These are phyloP conservation scores for Hanseniaspora thailandica DNA, from an alignment of 805 yeast genomes.

Conservation along the genomic window DNA sequence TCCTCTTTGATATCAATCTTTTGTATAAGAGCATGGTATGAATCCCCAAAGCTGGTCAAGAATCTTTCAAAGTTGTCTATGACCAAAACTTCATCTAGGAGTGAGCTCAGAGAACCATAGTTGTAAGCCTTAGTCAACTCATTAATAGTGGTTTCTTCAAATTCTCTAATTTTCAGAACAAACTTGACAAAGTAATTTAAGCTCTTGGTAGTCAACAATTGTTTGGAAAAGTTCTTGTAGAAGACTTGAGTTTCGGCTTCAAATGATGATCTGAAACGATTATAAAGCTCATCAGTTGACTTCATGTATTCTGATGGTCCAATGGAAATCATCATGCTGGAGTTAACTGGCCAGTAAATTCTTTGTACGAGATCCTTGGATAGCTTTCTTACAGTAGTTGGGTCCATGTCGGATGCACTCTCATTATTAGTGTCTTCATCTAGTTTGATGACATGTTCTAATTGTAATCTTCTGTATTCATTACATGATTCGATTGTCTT, in stretches of 20 bases:
- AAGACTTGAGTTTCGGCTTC: slow-evolving; percentile 31
- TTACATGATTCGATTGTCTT: slow-evolving; percentile 70
- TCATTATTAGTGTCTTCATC: not conserved
- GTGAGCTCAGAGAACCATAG: slow-evolving; percentile 44
- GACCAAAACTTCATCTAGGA: slow-evolving; percentile 50
- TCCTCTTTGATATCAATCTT: slow-evolving; percentile 46
- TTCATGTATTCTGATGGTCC: slow-evolving; percentile 83
- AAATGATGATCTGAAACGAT: slow-evolving; percentile 29
- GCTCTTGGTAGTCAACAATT: slow-evolving; percentile 57
- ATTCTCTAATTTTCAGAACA: slow-evolving; percentile 70
- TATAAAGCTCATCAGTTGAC: slow-evolving; percentile 69
- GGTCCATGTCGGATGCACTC: not conserved
- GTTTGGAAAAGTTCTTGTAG: slow-evolving; percentile 55
- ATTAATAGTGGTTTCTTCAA: slow-evolving; percentile 69
- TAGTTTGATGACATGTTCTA: slow-evolving; percentile 36
- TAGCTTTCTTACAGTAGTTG: not conserved
- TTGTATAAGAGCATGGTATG: slow-evolving; percentile 21
- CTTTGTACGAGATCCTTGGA: slow-evolving; percentile 10
- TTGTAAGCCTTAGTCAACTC: slow-evolving; percentile 49
- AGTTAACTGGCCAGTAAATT: slow-evolving; percentile 54
- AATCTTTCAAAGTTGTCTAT: slow-evolving; percentile 14
- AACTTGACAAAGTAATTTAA: slow-evolving; percentile 84
- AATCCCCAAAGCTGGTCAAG: slow-evolving; percentile 8
- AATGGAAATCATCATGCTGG: slow-evolving; percentile 80
- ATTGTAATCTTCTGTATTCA: slow-evolving; percentile 66